phyloP scores from a whole-genome alignment of 2,329 filamentous ascomycete species.

The Talaromyces rugulosus region DNA sequence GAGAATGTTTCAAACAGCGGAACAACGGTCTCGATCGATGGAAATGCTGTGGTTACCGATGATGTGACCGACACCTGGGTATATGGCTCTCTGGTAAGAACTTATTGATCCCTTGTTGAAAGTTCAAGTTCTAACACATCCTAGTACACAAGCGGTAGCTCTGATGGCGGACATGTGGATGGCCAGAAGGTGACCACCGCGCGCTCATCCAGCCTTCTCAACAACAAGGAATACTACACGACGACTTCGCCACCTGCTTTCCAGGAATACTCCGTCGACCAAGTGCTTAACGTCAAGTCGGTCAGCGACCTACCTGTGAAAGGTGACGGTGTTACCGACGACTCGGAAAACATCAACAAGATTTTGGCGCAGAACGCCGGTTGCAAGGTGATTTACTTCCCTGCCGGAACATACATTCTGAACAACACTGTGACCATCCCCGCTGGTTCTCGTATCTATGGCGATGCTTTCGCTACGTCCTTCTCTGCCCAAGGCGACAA shows the following conservation, averaged over 20 bases:
- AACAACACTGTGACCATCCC: conserved; percentile 46
- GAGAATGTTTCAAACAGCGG: conserved; percentile 22
- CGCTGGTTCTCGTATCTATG: conserved; percentile 48
- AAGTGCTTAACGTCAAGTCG: conserved; percentile 46
- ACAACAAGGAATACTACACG: conserved; percentile 37
- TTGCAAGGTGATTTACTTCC: conserved; percentile 30
- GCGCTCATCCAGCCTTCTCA: conserved; percentile 29
- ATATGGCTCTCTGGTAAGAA: conserved; percentile 26
- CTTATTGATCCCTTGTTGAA: background rate
- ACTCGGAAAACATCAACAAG: conserved; percentile 33
- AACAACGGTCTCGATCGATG: conserved; percentile 27
- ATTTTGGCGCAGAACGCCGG: conserved; percentile 28
- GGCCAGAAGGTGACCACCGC: conserved; percentile 27
- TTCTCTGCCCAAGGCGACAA: conserved; percentile 47
- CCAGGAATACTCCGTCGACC: conserved; percentile 34
- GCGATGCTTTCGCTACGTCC: conserved; percentile 49
- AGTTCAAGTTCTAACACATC: background rate
- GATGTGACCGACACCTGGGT: conserved; percentile 28
- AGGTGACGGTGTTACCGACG: conserved; percentile 41
- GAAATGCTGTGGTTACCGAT: conserved; percentile 16
- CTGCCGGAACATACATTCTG: conserved; percentile 37
- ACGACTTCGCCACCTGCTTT: conserved; percentile 41
- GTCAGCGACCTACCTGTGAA: conserved; percentile 36
- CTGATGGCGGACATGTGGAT: conserved; percentile 24
- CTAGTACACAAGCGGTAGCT: conserved; percentile 13